These are phyloP conservation scores for Chalciporus sp. DNA, from an alignment of 1,284 basidiomycete genomes.

Conservation along the genomic window DNA sequence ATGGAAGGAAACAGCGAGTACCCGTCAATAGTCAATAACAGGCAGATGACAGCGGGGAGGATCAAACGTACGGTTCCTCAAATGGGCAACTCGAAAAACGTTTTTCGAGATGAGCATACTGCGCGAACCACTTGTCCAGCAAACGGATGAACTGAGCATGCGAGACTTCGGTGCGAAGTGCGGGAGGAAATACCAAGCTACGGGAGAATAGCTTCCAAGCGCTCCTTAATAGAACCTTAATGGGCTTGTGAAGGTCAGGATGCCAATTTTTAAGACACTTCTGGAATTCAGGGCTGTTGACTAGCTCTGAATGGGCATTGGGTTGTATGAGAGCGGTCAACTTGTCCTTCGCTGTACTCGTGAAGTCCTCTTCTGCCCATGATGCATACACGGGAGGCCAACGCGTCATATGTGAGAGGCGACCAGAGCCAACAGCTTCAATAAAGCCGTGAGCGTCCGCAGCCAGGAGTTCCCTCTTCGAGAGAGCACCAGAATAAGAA, in stretches of 20 bases:
- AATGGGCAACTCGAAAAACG: neutral
- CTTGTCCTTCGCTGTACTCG: neutral
- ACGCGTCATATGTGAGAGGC: neutral
- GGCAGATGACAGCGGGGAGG: too few species aligned
- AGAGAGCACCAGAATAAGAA: constrained; percentile 12
- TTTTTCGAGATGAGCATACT: neutral
- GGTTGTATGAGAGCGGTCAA: neutral
- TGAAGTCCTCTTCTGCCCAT: constrained; percentile 5
- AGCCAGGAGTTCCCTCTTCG: neutral
- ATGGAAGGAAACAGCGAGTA: too few species aligned
- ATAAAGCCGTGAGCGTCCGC: neutral
- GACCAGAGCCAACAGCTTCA: neutral
- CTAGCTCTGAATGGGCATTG: neutral
- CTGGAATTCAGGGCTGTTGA: neutral
- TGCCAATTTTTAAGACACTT: neutral
- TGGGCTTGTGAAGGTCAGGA: neutral
- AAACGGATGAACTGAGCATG: neutral
- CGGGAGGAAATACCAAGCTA: neutral
- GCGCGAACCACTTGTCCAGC: neutral
- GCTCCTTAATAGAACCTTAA: neutral
- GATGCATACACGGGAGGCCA: neutral
- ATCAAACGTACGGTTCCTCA: too few species aligned
- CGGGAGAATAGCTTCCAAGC: neutral
- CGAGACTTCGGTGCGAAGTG: neutral
- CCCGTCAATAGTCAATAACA: too few species aligned